These are phyloP conservation scores for Triangularia verruculosa DNA, from an alignment of 2,329 filamentous ascomycete species.

Conservation along the genomic window DNA sequence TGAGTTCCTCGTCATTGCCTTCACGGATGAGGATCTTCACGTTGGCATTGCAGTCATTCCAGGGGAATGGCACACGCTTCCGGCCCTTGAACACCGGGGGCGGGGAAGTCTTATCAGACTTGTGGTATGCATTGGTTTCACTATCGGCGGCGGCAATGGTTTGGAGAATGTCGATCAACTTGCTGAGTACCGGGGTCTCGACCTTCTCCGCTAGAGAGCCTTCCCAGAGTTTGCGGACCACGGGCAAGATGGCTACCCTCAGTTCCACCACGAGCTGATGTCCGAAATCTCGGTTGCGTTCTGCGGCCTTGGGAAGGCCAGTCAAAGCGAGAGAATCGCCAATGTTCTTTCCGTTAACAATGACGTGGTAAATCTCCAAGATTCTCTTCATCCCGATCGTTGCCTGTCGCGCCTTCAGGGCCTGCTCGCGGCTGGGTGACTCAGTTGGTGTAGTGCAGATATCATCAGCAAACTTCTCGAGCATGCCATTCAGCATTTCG, in stretches of 20 bases:
- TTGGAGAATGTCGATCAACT: constrained; percentile 79
- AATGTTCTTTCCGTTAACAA: constrained; percentile 76
- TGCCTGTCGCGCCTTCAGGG: constrained; percentile 47
- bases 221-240: constrained; percentile 77
- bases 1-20: constrained; percentile 59
- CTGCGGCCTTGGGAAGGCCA: constrained; percentile 43
- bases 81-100: constrained; percentile 45
- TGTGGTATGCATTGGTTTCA: constrained; percentile 64
- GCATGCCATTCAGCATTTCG: constrained; percentile 67
- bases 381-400: constrained; percentile 72
- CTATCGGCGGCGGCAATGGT: constrained; percentile 73
- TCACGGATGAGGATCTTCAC: constrained; percentile 34
- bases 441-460: constrained; percentile 36
- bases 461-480: constrained; percentile 64
- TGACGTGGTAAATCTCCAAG: constrained; percentile 72
- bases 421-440: constrained; percentile 41
- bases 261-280: constrained; percentile 82
- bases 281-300: constrained; percentile 32
- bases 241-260: constrained; percentile 73
- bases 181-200: constrained; percentile 71
- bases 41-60: constrained; percentile 39
- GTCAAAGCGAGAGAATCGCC: constrained; percentile 67
- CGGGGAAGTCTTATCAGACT: constrained; percentile 51
- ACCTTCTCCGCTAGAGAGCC: constrained; percentile 80
- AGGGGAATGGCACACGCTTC: constrained; percentile 45